Evolutionary conservation across 768 basidiomycete genomes (phyloP).

Genomic region (Calocera viscosa): DNA sequence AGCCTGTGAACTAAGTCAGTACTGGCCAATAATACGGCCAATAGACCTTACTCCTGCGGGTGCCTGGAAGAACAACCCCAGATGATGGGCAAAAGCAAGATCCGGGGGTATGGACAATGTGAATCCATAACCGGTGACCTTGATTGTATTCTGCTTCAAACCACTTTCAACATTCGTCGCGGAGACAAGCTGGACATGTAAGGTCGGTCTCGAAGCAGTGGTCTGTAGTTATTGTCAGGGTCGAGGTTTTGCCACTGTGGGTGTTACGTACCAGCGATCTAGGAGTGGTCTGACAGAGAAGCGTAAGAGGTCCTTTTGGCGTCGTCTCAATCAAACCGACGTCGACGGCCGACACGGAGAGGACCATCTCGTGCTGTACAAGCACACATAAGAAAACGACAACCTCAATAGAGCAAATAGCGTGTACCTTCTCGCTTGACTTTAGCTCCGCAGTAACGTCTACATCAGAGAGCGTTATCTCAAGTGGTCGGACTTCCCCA

Average conservation of each 20-base stretch:
- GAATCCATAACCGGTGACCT: conserved; percentile 49
- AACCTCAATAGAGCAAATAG: neutral
- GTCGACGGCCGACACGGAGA: conserved; percentile 54
- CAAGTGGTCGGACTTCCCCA: conserved; percentile 37
- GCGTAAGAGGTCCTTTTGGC: conserved; percentile 23
- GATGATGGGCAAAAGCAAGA: conserved; percentile 46
- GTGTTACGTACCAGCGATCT: conserved; percentile 44
- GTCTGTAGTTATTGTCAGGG: conserved; percentile 5
- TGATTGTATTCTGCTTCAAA: conserved; percentile 68
- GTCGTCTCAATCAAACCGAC: conserved; percentile 42
- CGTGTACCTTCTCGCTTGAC: conserved; percentile 53
- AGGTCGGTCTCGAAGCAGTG: conserved; percentile 34
- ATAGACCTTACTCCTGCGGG: conserved; percentile 66
- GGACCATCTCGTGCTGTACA: conserved; percentile 52
- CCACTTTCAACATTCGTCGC: conserved; percentile 43
- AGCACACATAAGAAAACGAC: conserved; percentile 9
- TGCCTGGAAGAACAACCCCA: conserved; percentile 56
- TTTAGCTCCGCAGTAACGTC: conserved; percentile 53
- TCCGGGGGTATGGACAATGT: conserved; percentile 53
- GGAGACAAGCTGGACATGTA: conserved; percentile 60
- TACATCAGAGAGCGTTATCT: conserved; percentile 48
- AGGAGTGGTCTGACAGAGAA: conserved; percentile 46
- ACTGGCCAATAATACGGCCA: neutral
- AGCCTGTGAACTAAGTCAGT: conserved; percentile 35
- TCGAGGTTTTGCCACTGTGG: neutral